Conservation (phyloP, 768 basidiomycete species). For the Boletus vermiculosoides region DNA sequence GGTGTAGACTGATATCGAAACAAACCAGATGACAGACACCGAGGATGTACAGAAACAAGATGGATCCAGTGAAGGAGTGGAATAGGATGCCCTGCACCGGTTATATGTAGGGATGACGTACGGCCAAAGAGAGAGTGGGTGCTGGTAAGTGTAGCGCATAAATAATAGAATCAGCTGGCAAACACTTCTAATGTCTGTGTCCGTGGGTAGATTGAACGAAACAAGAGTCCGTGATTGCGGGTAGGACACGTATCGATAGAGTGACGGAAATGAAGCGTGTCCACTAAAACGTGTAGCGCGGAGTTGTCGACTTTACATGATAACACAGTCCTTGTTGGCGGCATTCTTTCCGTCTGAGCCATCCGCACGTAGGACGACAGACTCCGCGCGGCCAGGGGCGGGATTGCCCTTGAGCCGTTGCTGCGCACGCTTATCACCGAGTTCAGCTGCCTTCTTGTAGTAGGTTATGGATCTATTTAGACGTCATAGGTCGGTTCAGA, state of each 20-base stretch:
- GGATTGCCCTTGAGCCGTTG: conserved; percentile 73
- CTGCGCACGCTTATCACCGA: conserved; percentile 89
- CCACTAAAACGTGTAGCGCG: conserved; percentile 5
- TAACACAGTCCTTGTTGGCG: conserved; percentile 77
- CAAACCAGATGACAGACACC: not conserved
- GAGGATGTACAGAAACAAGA: not conserved
- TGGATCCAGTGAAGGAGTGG: conserved; percentile 10
- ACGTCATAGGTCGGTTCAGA: not conserved
- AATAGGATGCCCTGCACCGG: not conserved
- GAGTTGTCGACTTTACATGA: conserved; percentile 58
- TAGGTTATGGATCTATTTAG: conserved; percentile 61
- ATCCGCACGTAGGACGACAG: conserved; percentile 56
- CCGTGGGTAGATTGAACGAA: conserved; percentile 18
- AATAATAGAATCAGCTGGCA: conserved; percentile 11
- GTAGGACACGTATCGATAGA: not conserved
- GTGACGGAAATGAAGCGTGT: conserved; percentile 16
- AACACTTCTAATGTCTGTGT: conserved; percentile 14
- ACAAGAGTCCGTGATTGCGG: conserved; percentile 4
- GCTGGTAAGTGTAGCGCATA: conserved; percentile 6
- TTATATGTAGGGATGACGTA: conserved; percentile 2
- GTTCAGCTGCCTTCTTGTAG: conserved; percentile 89
- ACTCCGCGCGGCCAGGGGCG: conserved; percentile 57
- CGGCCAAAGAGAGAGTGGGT: conserved; percentile 2
- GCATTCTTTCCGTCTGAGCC: conserved; percentile 48
- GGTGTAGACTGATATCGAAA: conserved; percentile 2